These are phyloP conservation scores for Penicillium frequentans DNA, from an alignment of 2,329 filamentous ascomycete species.

Conservation along the genomic window DNA sequence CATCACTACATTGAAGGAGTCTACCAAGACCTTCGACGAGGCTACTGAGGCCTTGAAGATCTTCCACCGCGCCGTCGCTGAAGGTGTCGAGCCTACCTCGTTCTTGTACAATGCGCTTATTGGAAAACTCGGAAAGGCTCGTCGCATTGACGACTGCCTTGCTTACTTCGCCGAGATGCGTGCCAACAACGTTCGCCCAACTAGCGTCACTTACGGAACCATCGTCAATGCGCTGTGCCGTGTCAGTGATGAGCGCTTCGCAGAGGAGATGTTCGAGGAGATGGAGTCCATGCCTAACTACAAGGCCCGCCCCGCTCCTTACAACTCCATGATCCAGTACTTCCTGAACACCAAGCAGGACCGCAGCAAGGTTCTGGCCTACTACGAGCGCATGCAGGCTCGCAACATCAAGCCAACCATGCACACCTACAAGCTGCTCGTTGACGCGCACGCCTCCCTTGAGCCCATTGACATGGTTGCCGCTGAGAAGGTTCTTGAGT, in stretches of 20 bases:
- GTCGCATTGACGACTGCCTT: conserved; percentile 95
- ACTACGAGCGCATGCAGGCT: conserved; percentile 91
- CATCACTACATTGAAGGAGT: conserved; percentile 98
- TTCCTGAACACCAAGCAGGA: conserved; percentile 98
- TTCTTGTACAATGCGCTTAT: conserved; percentile 99
- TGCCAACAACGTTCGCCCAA: conserved; percentile 85
- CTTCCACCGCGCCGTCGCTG: conserved; percentile 88
- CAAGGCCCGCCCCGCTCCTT: conserved; percentile 93
- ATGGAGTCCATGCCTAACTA: conserved; percentile 99
- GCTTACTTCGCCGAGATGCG: conserved; percentile 99
- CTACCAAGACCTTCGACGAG: conserved; percentile 95
- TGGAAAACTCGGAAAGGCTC: conserved; percentile 95
- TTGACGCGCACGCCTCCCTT: conserved; percentile 91
- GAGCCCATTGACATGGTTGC: conserved; percentile 88
- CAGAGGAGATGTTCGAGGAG: conserved; percentile 96
- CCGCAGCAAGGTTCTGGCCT: conserved; percentile 86
- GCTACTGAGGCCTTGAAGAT: conserved; percentile 96
- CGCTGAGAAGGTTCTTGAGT: conserved; percentile 77
- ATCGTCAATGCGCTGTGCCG: conserved; percentile 97
- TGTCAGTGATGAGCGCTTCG: conserved; percentile 96
- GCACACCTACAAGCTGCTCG: conserved; percentile 95
- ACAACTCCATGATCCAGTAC: conserved; percentile 99
- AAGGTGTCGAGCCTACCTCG: conserved; percentile 92
- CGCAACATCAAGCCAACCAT: conserved; percentile 86
- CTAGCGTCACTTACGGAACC: conserved; percentile 95